phyloP scores from a whole-genome alignment of 2,329 filamentous ascomycete species.

The Triangularia verruculosa region DNA sequence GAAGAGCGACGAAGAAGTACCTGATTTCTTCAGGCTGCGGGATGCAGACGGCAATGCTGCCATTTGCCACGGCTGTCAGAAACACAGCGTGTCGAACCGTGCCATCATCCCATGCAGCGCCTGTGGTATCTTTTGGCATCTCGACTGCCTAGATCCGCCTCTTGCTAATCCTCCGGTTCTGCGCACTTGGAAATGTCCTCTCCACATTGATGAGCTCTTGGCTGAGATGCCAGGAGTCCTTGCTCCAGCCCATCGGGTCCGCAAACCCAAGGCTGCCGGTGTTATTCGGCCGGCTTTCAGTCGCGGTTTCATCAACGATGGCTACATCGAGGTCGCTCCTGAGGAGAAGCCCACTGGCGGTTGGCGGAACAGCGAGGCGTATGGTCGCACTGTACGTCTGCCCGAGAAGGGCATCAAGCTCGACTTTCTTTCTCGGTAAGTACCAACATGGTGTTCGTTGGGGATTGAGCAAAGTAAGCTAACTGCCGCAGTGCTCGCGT shows the following conservation, averaged over 20 bases:
- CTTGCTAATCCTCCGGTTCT: conserved; percentile 73
- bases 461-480: not conserved
- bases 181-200: conserved; percentile 83
- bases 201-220: conserved; percentile 77
- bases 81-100: conserved; percentile 58
- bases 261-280: conserved; percentile 55
- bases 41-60: conserved; percentile 72
- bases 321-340: conserved; percentile 66
- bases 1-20: conserved; percentile 57
- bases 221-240: conserved; percentile 53
- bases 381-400: conserved; percentile 64
- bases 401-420: conserved; percentile 63
- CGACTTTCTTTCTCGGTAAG: conserved; percentile 68
- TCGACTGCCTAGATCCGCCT: conserved; percentile 87
- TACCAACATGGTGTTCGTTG: conserved; percentile 13
- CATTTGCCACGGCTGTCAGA: conserved; percentile 73
- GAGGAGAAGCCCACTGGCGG: conserved; percentile 52
- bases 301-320: conserved; percentile 69
- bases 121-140: conserved; percentile 81
- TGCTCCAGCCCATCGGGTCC: conserved; percentile 59
- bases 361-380: conserved; percentile 58
- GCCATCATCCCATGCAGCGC: conserved; percentile 83
- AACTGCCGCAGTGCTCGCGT: conserved; percentile 31
- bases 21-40: conserved; percentile 66
- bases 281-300: conserved; percentile 50